Conservation (phyloP, 2,329 filamentous ascomycete genomes). For the Alternaria incomplexa region DNA sequence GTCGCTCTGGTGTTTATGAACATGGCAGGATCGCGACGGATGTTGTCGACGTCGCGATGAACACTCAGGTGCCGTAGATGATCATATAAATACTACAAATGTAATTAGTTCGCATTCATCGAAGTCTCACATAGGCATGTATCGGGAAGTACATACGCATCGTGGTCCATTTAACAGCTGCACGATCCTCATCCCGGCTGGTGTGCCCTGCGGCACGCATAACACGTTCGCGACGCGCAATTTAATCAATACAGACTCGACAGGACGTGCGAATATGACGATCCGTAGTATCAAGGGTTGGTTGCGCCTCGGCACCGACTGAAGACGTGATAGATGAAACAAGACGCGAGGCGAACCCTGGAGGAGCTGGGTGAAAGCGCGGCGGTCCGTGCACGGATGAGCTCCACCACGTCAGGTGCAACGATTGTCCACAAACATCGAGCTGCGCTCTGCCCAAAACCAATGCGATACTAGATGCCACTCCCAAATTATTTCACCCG, state of each 20-base stretch:
- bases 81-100: neutral
- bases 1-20: neutral
- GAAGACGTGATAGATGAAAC: neutral
- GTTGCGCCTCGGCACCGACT: neutral
- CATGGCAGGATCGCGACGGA: constrained; percentile 18
- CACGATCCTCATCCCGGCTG: neutral
- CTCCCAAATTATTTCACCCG: neutral
- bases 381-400: neutral
- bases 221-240: neutral
- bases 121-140: no score
- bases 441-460: neutral
- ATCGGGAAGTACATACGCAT: neutral
- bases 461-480: neutral
- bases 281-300: neutral
- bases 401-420: neutral
- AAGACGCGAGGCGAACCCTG: neutral
- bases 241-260: neutral
- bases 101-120: neutral
- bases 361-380: neutral
- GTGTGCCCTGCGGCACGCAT: neutral
- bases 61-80: neutral
- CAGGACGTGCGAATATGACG: neutral
- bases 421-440: neutral
- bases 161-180: neutral
- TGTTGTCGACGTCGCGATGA: constrained; percentile 6